Evolutionary conservation across 768 basidiomycete species (phyloP).

Genomic region (Favolaschia claudopus): DNA sequence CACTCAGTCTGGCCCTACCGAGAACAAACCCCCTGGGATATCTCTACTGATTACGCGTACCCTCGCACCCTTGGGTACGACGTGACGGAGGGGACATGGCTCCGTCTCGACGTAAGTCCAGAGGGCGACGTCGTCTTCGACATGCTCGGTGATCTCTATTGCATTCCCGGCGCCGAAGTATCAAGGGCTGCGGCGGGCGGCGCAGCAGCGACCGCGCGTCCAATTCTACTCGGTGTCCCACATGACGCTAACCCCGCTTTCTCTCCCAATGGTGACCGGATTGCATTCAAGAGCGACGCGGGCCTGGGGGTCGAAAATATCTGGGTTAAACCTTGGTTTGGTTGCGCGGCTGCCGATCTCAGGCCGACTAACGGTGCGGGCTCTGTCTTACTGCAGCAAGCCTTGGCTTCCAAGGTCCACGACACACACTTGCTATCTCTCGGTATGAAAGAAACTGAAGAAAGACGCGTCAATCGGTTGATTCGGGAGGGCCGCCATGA

Average conservation of each 20-base stretch:
- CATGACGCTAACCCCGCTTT: slow-evolving; percentile 78
- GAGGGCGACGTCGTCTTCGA: slow-evolving; percentile 77
- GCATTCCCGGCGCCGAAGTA: slow-evolving; percentile 51
- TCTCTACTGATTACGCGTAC: slow-evolving; percentile 77
- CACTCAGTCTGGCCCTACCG: slow-evolving; percentile 75
- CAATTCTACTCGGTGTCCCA: slow-evolving; percentile 69
- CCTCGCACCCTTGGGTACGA: slow-evolving; percentile 72
- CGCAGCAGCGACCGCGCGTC: slow-evolving; percentile 52
- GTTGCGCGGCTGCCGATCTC: slow-evolving; percentile 69
- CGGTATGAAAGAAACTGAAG: slow-evolving; percentile 59
- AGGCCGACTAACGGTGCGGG: slow-evolving; percentile 39
- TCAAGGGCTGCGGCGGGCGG: slow-evolving; percentile 37
- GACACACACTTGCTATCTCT: slow-evolving; percentile 57
- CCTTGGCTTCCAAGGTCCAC: slow-evolving; percentile 42
- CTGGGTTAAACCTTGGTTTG: slow-evolving; percentile 72
- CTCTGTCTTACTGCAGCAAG: slow-evolving; percentile 43
- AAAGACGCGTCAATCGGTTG: slow-evolving; percentile 57
- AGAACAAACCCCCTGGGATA: slow-evolving; percentile 70
- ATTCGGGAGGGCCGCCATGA: slow-evolving; percentile 62
- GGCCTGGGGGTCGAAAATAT: slow-evolving; percentile 79
- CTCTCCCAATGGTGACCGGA: slow-evolving; percentile 66
- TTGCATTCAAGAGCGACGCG: slow-evolving; percentile 80
- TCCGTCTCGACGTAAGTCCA: slow-evolving; percentile 78
- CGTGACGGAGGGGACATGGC: slow-evolving; percentile 78
- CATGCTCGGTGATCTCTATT: slow-evolving; percentile 79